A percentile compares a stretch with the other conserved stretches of the same genome.
Evolutionary conservation across 306 rosid species (phyloP).

Genomic region (Castanea sativa): DNA sequence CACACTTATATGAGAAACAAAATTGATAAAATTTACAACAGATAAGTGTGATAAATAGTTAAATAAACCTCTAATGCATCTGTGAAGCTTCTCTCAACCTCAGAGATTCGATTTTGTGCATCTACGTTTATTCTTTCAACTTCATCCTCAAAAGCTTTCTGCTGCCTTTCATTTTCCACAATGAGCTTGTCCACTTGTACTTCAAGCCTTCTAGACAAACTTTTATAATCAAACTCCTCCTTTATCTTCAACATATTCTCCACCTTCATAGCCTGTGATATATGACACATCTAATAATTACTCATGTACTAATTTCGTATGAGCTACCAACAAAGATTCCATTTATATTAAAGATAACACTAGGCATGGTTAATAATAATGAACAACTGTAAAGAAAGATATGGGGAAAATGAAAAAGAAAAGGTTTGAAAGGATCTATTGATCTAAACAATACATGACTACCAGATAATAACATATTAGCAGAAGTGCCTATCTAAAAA

Average conservation of each 20-base stretch:
- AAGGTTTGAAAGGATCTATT: background rate
- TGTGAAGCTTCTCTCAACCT: slow-evolving; percentile 85
- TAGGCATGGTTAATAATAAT: background rate
- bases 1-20: background rate
- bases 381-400: background rate
- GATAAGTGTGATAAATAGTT: slow-evolving; percentile 14
- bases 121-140: slow-evolving; percentile 70
- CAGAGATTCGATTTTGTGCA: slow-evolving; percentile 66
- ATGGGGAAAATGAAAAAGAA: background rate
- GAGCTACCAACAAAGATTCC: background rate
- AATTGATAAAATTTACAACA: background rate
- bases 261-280: slow-evolving; percentile 90
- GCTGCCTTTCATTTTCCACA: slow-evolving; percentile 93
- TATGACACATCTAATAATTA: slow-evolving; percentile 17
- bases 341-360: background rate
- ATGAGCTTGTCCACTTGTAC: slow-evolving; percentile 84
- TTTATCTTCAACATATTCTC: slow-evolving; percentile 94
- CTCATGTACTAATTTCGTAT: slow-evolving; percentile 1
- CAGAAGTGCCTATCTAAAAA: background rate
- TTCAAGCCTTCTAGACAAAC: slow-evolving; percentile 89
- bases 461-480: background rate
- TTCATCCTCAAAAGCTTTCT: slow-evolving; percentile 79
- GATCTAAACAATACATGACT: background rate
- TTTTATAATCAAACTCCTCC: slow-evolving; percentile 98
- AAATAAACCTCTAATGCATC: slow-evolving; percentile 87